A percentile compares a stretch with the other conserved stretches of the same genome.
Evolutionary conservation across 179 eudicot species (phyloP).

Genomic region (Dionaea muscipula): DNA sequence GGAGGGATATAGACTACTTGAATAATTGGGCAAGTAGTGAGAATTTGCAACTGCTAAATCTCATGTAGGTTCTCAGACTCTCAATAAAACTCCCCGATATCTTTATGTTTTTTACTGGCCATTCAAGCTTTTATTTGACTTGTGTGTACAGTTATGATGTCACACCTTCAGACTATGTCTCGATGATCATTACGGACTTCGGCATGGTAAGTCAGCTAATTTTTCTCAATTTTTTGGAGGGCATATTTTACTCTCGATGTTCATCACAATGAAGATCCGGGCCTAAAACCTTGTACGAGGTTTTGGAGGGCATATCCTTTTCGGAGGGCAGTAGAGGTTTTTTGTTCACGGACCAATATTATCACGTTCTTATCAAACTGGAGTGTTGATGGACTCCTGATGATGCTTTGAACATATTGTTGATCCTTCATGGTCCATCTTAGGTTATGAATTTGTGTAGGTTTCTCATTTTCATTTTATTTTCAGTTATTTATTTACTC

Average conservation of each 20-base stretch:
- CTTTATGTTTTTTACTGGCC: background rate
- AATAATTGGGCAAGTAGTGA: constrained; percentile 50
- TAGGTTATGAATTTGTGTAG: too few species aligned
- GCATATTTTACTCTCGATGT: background rate
- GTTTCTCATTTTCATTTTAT: too few species aligned
- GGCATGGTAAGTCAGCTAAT: constrained; percentile 72
- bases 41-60: constrained; percentile 77
- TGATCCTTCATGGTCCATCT: too few species aligned
- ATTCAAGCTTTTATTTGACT: constrained; percentile 10
- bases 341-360: background rate
- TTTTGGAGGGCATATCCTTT: too few species aligned
- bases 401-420: too few species aligned
- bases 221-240: background rate
- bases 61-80: constrained; percentile 39
- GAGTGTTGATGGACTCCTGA: too few species aligned
- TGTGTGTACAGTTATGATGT: constrained; percentile 64
- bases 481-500: too few species aligned
- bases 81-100: too few species aligned
- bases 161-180: constrained; percentile 88
- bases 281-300: background rate
- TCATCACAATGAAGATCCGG: background rate
- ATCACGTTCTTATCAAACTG: too few species aligned
- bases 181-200: constrained; percentile 86
- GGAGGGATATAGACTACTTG: constrained; percentile 55
- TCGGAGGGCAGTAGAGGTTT: background rate